Base-by-base conservation (phyloP, 495 filamentous ascomycete genomes). In the Hapsidospora chrysogenum region DNA sequence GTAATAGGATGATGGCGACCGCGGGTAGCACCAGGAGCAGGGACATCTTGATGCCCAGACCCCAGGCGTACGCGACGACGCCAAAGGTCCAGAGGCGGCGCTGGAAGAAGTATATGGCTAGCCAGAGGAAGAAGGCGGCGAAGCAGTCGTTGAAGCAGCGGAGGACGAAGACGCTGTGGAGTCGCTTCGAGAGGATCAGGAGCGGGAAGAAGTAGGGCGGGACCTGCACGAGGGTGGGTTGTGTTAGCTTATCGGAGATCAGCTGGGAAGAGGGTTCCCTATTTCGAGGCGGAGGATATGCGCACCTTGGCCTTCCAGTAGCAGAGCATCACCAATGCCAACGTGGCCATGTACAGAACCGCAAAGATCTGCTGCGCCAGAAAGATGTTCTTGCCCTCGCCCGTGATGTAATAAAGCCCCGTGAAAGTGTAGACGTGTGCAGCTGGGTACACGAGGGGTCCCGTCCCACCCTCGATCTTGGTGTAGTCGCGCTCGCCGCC, bases 101-200 rank as follows among this genome's bases (percentile, higher is more conserved):
- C 56, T 93, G 78, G 48, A 80, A 80, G 26, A 70, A 53, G 49
- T 77, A 83, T 27, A 95, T 78, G 17, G 83, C 74, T 19, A 76
- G 45, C 66, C 80, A 95, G 47, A 96, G 71, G 36, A 78, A 77
- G 37, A 85, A 61, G 17, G 80, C 64, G 6, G 86, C 83, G 44
- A 92, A 78, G 38, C 83, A 77, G 63, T 97, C 89, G 57, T 97
- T 97, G 67, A 97, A 97, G 44, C 85, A 73, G 13, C 89, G 76
- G 37, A 97, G 66, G 39, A 97, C 54, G 51, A 85, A 97, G 30
- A 97, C 77, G 54, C 83, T 92, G 52, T 97, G 89, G 18, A 96
- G 62, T 5, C 89, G 70, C 51, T 95, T 96, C 36, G 86, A 93
- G 26, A 94, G 63, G 23, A 89, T 64, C 20, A 97, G 72, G 16